phyloP scores from a whole-genome alignment of 306 rosid species.

The Vachellia collinsii region DNA sequence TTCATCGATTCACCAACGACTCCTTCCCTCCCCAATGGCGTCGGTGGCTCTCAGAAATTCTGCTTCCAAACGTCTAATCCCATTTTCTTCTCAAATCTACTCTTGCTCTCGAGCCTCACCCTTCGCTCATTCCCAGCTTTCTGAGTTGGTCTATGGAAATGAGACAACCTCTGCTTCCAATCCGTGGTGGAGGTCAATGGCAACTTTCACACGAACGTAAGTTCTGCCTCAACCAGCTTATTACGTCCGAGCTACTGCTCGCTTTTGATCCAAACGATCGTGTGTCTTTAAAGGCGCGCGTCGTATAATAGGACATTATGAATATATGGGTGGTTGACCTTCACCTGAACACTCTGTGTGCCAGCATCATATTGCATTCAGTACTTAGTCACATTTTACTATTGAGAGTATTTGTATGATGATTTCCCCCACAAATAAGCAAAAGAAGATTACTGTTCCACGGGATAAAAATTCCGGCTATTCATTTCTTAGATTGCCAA shows the following conservation, averaged over 20 bases:
- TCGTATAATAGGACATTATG: background rate
- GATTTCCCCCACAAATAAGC: background rate
- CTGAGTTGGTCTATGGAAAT: constrained; percentile 35
- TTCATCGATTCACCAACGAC: background rate
- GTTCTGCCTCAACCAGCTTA: constrained; percentile 31
- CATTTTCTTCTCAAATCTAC: constrained; percentile 61
- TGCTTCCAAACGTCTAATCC: constrained; percentile 59
- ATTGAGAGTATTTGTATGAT: background rate
- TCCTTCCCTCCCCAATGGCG: constrained; percentile 57
- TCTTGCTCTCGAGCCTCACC: constrained; percentile 54
- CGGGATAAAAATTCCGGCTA: background rate
- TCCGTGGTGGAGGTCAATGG: constrained; percentile 80
- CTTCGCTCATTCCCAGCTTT: constrained; percentile 41
- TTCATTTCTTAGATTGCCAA: background rate
- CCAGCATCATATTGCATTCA: background rate
- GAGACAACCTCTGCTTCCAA: constrained; percentile 48
- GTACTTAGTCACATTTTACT: background rate
- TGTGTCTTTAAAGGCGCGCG: background rate
- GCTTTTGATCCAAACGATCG: background rate
- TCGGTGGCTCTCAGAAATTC: constrained; percentile 63
- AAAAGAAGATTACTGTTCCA: background rate
- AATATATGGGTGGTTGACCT: background rate
- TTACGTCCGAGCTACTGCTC: background rate
- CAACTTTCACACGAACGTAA: constrained; percentile 76
- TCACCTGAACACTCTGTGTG: background rate